Evolutionary conservation across 306 rosid genomes (phyloP).

Genomic region (Ammopiptanthus mongolicus): DNA sequence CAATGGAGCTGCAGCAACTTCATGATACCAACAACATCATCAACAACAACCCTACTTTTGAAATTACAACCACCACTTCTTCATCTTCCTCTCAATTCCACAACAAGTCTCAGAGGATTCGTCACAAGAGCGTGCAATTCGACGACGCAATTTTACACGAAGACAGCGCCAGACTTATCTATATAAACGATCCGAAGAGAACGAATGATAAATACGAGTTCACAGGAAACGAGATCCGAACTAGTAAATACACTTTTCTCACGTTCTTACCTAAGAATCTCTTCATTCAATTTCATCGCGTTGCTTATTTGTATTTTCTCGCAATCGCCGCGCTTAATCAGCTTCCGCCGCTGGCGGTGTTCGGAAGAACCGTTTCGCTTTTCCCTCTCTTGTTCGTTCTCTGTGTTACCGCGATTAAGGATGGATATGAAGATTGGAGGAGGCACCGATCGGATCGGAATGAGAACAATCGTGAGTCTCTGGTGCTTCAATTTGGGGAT

Average conservation of each 20-base stretch:
- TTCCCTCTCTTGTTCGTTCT: constrained; percentile 86
- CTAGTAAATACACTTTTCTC: constrained; percentile 74
- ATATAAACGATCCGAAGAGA: constrained; percentile 67
- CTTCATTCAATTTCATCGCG: constrained; percentile 89
- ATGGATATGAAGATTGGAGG: constrained; percentile 96
- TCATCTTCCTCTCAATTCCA: no score
- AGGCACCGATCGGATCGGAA: constrained; percentile 85
- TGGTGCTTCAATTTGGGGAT: constrained; percentile 55
- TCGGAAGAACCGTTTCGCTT: constrained; percentile 88
- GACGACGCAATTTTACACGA: constrained; percentile 52
- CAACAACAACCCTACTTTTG: constrained; percentile 2
- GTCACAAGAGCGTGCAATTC: constrained; percentile 60
- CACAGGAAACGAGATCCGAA: constrained; percentile 79
- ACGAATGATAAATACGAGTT: constrained; percentile 90
- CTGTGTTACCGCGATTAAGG: constrained; percentile 89
- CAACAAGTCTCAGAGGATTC: constrained; percentile 54
- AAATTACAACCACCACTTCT: constrained; percentile 36
- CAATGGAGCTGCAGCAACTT: constrained; percentile 54
- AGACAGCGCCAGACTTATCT: constrained; percentile 69
- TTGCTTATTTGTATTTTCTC: constrained; percentile 90
- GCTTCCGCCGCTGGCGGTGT: constrained; percentile 96
- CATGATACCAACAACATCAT: constrained; percentile 14
- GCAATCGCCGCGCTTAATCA: constrained; percentile 94
- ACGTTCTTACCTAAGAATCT: constrained; percentile 91
- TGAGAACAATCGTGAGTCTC: constrained; percentile 79